Evolutionary conservation across 2,329 filamentous ascomycete species (phyloP).

Genomic region (Sporothrix euskadiensis): DNA sequence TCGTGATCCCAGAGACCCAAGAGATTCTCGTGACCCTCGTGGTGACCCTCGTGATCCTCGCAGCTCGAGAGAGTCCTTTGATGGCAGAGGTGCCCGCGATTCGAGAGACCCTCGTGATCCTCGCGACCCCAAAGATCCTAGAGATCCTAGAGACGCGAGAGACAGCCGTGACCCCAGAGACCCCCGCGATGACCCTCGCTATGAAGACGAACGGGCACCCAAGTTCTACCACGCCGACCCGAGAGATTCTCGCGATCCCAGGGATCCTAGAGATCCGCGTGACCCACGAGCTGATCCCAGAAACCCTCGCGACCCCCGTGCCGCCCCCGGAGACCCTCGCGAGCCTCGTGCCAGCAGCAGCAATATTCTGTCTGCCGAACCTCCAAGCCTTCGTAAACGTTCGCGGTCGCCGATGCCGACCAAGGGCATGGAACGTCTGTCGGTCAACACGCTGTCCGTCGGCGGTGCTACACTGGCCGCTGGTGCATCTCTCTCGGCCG

Average conservation of each 20-base stretch:
- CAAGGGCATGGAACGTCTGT: slow-evolving; percentile 54
- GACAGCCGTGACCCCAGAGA: slow-evolving; percentile 11
- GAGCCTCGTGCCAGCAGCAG: slow-evolving; percentile 39
- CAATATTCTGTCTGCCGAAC: slow-evolving; percentile 48
- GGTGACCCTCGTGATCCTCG: slow-evolving; percentile 25
- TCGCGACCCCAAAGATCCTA: slow-evolving; percentile 9
- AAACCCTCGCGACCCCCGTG: slow-evolving; percentile 11
- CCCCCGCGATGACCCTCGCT: not conserved
- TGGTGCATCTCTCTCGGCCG: slow-evolving; percentile 49
- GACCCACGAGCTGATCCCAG: slow-evolving; percentile 16
- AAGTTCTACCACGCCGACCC: not conserved
- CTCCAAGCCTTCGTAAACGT: slow-evolving; percentile 39
- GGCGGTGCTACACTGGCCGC: slow-evolving; percentile 34
- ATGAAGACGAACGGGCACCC: not conserved
- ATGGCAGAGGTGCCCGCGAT: slow-evolving; percentile 22
- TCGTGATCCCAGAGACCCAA: slow-evolving; percentile 18
- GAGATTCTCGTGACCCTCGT: slow-evolving; percentile 32
- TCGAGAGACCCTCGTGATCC: slow-evolving; percentile 17
- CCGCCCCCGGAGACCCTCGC: not conserved
- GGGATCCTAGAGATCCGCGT: no score
- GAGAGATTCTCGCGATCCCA: slow-evolving; percentile 1
- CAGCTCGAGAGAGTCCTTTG: not conserved
- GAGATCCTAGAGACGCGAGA: slow-evolving; percentile 10
- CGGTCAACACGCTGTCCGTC: slow-evolving; percentile 47
- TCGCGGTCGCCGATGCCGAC: slow-evolving; percentile 53